Evolutionary conservation across 805 yeast genomes (phyloP).

Genomic region (Wickerhamiella dianesei): DNA sequence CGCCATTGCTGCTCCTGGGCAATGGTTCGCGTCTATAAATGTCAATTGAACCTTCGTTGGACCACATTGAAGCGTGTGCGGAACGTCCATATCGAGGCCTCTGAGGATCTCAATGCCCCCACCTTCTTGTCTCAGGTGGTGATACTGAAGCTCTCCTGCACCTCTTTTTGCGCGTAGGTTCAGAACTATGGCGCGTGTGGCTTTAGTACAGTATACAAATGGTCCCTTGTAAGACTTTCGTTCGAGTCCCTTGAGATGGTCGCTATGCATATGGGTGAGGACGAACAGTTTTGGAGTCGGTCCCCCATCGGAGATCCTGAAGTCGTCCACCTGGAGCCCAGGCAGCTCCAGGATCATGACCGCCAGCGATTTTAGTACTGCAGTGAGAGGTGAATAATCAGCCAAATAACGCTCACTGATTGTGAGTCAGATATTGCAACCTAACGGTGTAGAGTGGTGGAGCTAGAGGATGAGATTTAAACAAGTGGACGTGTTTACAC

Average conservation of each 20-base stretch:
- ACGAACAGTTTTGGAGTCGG: conserved; percentile 23
- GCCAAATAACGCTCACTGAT: too few relatives aligned
- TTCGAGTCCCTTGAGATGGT: conserved; percentile 39
- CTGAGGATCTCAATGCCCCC: conserved; percentile 17
- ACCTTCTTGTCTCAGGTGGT: conserved; percentile 16
- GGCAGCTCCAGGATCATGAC: conserved; percentile 41
- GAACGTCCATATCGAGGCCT: conserved; percentile 10
- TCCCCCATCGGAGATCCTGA: conserved; percentile 10
- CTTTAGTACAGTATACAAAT: conserved; percentile 34
- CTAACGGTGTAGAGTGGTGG: too few relatives aligned
- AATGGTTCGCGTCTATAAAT: conserved; percentile 39
- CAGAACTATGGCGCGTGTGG: conserved; percentile 26
- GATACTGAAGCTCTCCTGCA: conserved; percentile 15
- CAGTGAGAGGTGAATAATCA: too few relatives aligned
- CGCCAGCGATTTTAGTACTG: too few relatives aligned
- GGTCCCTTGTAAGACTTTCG: conserved; percentile 28
- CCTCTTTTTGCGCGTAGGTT: conserved; percentile 15
- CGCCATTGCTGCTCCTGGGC: conserved; percentile 48
- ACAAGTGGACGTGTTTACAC: conserved; percentile 33
- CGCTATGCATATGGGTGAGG: conserved; percentile 43
- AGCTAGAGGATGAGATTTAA: too few relatives aligned
- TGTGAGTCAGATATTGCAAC: too few relatives aligned
- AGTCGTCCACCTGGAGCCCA: conserved; percentile 29
- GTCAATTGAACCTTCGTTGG: conserved; percentile 26
- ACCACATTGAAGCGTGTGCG: conserved; percentile 12